Percentiles rank a stretch among this genome's conserved stretches.
These are phyloP conservation scores for Spongispora temasekensis DNA, from an alignment of 1,284 basidiomycete genomes.

Conservation along the genomic window DNA sequence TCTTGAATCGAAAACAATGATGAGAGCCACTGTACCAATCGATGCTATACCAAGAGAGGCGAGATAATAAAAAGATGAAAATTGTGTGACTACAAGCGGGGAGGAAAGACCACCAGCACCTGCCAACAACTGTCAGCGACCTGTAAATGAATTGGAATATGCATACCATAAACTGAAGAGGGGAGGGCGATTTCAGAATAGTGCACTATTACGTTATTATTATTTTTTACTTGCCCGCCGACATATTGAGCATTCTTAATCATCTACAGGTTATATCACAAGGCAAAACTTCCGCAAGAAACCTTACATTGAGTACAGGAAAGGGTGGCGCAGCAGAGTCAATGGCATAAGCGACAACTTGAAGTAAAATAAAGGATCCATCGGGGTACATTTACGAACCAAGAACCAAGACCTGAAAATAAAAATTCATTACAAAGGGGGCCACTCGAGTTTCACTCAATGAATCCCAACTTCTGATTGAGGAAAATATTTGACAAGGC, in stretches of 20 bases:
- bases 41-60: constrained; percentile 58
- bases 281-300: not conserved
- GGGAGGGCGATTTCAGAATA: constrained; percentile 20
- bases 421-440: too few species aligned
- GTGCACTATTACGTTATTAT: not conserved
- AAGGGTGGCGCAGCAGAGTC: constrained; percentile 61
- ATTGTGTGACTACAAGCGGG: constrained; percentile 65
- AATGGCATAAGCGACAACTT: constrained; percentile 50
- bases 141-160: not conserved
- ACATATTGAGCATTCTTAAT: constrained; percentile 31
- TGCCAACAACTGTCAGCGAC: constrained; percentile 22
- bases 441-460: too few species aligned
- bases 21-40: constrained; percentile 43
- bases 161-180: constrained; percentile 24
- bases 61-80: constrained; percentile 69
- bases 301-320: constrained; percentile 50
- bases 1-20: constrained; percentile 53
- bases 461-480: constrained; percentile 25
- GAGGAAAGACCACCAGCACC: constrained; percentile 58
- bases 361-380: constrained; percentile 10
- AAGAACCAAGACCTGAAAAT: constrained; percentile 26
- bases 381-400: constrained; percentile 14
- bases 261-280: not conserved
- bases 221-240: constrained; percentile 15
- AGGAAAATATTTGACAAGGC: constrained; percentile 28